These are phyloP conservation scores for Lentinula raphanica DNA, from an alignment of 768 basidiomycete species.

Conservation along the genomic window DNA sequence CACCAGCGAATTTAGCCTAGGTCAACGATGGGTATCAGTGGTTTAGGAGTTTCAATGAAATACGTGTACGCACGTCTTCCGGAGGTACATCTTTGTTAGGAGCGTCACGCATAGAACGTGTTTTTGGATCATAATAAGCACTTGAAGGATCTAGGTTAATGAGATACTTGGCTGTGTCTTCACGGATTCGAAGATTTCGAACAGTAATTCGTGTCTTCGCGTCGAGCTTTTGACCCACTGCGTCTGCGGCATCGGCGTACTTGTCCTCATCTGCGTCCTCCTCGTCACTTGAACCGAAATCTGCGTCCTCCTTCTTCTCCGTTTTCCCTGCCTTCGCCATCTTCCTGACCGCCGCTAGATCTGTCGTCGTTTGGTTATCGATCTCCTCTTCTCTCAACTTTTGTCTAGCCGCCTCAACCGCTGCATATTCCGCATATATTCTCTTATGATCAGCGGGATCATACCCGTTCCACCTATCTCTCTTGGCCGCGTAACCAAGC, in stretches of 20 bases:
- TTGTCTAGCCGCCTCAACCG: conserved; percentile 85
- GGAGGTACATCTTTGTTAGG: conserved; percentile 68
- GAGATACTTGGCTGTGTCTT: conserved; percentile 98
- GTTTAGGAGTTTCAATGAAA: background rate
- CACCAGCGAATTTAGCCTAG: conserved; percentile 88
- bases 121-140: conserved; percentile 99
- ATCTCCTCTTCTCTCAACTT: conserved; percentile 94
- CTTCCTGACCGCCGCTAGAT: conserved; percentile 85
- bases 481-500: conserved; percentile 84
- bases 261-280: conserved; percentile 97
- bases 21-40: conserved; percentile 1
- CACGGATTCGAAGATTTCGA: conserved; percentile 95
- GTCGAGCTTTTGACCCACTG: conserved; percentile 96
- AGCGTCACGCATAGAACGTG: conserved; percentile 98
- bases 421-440: conserved; percentile 92
- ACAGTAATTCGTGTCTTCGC: conserved; percentile 98
- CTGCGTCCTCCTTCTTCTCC: conserved; percentile 73
- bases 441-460: conserved; percentile 81
- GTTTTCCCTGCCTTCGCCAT: conserved; percentile 86
- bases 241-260: conserved; percentile 96
- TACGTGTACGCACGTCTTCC: conserved; percentile 69
- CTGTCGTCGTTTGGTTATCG: conserved; percentile 93
- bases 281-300: conserved; percentile 95
- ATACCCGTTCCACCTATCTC: conserved; percentile 98
- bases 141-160: conserved; percentile 93